phyloP scores from a whole-genome alignment of 495 filamentous ascomycete genomes.

The Echria macrotheca region DNA sequence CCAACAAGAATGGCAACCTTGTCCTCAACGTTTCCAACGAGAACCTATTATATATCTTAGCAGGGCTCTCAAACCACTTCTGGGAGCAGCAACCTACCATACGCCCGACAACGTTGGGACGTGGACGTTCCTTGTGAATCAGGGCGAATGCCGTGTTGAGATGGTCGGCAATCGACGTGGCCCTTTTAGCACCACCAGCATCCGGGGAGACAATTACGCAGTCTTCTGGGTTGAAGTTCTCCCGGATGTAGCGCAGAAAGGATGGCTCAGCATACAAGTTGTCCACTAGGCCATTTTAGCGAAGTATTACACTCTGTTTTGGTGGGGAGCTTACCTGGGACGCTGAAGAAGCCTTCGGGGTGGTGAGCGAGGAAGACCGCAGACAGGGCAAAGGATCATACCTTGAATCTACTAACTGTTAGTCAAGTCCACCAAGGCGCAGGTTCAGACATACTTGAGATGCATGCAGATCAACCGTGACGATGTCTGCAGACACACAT shows the following conservation, averaged over 20 bases:
- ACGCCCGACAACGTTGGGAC: slow-evolving; percentile 90
- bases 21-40: slow-evolving; percentile 69
- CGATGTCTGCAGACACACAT: slow-evolving; percentile 60
- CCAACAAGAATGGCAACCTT: slow-evolving; percentile 50
- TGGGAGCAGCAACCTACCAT: too few relatives aligned
- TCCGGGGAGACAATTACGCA: slow-evolving; percentile 95
- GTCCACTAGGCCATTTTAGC: slow-evolving; percentile 42
- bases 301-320: background rate
- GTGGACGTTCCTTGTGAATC: slow-evolving; percentile 95
- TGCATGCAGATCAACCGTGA: slow-evolving; percentile 82
- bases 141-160: slow-evolving; percentile 94
- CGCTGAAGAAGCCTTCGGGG: slow-evolving; percentile 93
- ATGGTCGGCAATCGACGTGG: slow-evolving; percentile 92
- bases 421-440: background rate
- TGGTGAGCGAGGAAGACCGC: background rate
- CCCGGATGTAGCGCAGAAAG: slow-evolving; percentile 82
- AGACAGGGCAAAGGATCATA: background rate
- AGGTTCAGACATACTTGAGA: slow-evolving; percentile 50
- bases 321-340: slow-evolving; percentile 55
- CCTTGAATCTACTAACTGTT: slow-evolving; percentile 16
- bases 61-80: too few relatives aligned
- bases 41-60: slow-evolving; percentile 48
- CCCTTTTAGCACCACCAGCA: slow-evolving; percentile 91
- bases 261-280: slow-evolving; percentile 96
- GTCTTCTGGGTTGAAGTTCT: slow-evolving; percentile 75